A percentile compares a stretch with the other conserved stretches of the same genome.
phyloP scores from a whole-genome alignment of 1,139 yeast species.

The Geotrichum aggregatum region DNA sequence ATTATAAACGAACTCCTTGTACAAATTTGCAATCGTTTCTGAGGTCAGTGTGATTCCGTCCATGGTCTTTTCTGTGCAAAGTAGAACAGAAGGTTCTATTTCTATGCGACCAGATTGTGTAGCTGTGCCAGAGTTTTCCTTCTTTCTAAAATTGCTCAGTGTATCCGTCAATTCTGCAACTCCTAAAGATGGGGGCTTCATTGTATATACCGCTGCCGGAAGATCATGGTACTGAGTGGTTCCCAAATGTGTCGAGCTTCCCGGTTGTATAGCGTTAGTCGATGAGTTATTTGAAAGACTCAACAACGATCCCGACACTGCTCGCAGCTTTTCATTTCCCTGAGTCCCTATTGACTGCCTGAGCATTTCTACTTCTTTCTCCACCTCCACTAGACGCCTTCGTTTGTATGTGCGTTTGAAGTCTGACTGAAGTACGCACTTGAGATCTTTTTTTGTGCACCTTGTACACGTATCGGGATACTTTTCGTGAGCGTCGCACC shows the following conservation, averaged over 20 bases:
- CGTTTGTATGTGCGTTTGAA: constrained; percentile 87
- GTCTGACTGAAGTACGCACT: constrained; percentile 70
- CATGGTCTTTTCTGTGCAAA: constrained; percentile 61
- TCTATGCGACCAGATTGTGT: constrained; percentile 9
- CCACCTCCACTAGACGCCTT: constrained; percentile 71
- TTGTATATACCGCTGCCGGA: constrained; percentile 2
- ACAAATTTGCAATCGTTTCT: constrained; percentile 60
- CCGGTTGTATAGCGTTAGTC: not conserved
- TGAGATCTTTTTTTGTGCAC: constrained; percentile 64
- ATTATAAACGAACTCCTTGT: constrained; percentile 60
- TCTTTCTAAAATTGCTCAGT: not conserved
- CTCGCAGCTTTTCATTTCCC: constrained; percentile 24
- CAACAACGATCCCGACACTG: constrained; percentile 22
- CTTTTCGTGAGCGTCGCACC: constrained; percentile 78
- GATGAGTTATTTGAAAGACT: constrained; percentile 12
- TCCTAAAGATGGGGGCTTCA: not conserved
- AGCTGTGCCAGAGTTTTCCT: constrained; percentile 3
- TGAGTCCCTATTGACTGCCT: constrained; percentile 48
- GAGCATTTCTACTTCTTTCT: constrained; percentile 67
- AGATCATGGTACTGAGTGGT: constrained; percentile 7
- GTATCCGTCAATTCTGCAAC: no score
- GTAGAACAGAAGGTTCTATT: not conserved
- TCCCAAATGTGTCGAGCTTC: not conserved
- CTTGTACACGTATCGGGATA: constrained; percentile 79
- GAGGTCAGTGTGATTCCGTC: constrained; percentile 61